phyloP scores from a whole-genome alignment of 2,329 filamentous ascomycete species.

The Polychaeton citri region DNA sequence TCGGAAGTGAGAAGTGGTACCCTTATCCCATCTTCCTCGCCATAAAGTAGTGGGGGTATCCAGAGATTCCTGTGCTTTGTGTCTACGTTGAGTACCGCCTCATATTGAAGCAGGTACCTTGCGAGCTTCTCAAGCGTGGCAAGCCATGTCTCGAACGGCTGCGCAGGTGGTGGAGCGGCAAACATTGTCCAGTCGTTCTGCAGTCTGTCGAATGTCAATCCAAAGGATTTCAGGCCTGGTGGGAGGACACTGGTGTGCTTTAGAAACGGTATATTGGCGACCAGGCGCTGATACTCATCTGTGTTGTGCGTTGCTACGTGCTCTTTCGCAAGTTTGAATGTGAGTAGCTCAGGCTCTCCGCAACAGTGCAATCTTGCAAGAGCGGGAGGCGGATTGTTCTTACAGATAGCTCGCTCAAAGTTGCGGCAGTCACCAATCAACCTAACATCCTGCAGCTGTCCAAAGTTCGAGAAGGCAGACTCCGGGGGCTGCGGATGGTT shows the following conservation, averaged over 20 bases:
- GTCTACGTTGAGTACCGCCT: no score
- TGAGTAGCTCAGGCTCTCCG: background rate
- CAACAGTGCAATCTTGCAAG: no score
- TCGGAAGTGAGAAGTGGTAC: no score
- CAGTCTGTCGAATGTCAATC: background rate
- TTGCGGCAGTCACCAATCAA: slow-evolving; percentile 7
- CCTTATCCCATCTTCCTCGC: no score
- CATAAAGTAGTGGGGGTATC: no score
- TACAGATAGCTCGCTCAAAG: slow-evolving; percentile 9
- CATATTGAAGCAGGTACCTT: no score
- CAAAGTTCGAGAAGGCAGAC: slow-evolving; percentile 8
- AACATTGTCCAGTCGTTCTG: no score
- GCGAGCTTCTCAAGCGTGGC: no score
- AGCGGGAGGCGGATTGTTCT: background rate
- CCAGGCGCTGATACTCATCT: background rate
- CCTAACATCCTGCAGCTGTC: slow-evolving; percentile 5
- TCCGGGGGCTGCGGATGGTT: slow-evolving; percentile 4
- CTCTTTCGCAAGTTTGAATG: background rate
- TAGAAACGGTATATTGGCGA: background rate
- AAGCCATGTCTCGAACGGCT: no score
- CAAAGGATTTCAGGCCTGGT: background rate
- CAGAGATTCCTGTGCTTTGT: no score
- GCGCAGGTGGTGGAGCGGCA: no score
- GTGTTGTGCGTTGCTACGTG: background rate
- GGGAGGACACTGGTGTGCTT: background rate